Conservation (phyloP, 306 rosid species). For the Begonia peltatifolia region DNA sequence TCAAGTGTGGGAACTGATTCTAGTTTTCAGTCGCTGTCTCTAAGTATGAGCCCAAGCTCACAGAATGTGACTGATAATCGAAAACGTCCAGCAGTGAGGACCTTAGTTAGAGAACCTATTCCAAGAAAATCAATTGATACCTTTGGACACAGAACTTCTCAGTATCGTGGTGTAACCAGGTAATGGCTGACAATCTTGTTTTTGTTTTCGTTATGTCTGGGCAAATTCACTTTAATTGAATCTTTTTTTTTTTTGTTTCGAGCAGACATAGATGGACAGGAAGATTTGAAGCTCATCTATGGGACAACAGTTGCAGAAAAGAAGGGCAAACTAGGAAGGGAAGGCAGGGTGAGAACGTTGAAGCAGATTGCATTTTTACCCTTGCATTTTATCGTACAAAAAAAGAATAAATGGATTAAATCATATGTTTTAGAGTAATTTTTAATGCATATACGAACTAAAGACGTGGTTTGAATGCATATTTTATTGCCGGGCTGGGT, state of each 20-base stretch:
- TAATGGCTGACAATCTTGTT: constrained; percentile 5
- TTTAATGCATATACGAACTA: no score
- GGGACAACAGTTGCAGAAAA: constrained; percentile 99
- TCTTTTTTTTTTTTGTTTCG: neutral
- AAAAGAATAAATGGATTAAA: no score
- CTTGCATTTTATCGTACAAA: no score
- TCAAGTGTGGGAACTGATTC: constrained; percentile 25
- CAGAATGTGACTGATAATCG: constrained; percentile 35
- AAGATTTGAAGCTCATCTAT: constrained; percentile 95
- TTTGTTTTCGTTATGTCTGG: neutral
- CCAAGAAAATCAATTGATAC: constrained; percentile 89
- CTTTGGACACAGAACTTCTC: constrained; percentile 96
- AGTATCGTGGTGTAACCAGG: constrained; percentile 96
- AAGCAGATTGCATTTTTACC: neutral
- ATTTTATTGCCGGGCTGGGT: constrained; percentile 7
- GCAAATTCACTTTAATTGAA: neutral
- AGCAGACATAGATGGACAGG: constrained; percentile 98
- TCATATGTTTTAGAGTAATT: no score
- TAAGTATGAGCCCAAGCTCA: constrained; percentile 57
- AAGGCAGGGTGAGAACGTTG: constrained; percentile 62
- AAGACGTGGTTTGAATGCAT: neutral
- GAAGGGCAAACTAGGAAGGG: constrained; percentile 99
- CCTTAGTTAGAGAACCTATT: constrained; percentile 47
- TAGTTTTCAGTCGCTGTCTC: constrained; percentile 43
- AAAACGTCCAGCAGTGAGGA: constrained; percentile 43